These are phyloP conservation scores for Hydnomerulius pinastri DNA, from an alignment of 768 basidiomycete genomes.

Conservation along the genomic window DNA sequence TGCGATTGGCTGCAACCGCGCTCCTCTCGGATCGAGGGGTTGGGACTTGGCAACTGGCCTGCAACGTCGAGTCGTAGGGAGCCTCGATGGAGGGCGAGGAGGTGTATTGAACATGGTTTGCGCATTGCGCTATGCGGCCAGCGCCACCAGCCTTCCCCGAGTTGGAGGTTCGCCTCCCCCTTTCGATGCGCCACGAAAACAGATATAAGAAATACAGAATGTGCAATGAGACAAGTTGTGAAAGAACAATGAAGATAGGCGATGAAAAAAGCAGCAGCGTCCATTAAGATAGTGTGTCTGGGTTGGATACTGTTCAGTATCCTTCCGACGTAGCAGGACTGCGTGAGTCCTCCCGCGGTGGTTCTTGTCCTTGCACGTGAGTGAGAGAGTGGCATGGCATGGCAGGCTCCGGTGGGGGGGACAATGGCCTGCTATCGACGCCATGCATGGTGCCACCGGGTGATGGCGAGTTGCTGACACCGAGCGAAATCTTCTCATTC, in stretches of 20 bases:
- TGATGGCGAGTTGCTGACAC: conserved; percentile 55
- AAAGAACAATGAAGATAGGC: conserved; percentile 33
- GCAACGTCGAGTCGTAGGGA: conserved; percentile 40
- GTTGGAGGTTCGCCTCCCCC: conserved; percentile 18
- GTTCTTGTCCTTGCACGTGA: conserved; percentile 60
- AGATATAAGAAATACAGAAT: conserved; percentile 35
- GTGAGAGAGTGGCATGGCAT: conserved; percentile 49
- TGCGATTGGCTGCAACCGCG: conserved; percentile 31
- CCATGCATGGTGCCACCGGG: conserved; percentile 46
- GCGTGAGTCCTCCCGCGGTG: conserved; percentile 64
- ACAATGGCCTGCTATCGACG: conserved; percentile 53
- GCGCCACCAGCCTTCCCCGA: conserved; percentile 26
- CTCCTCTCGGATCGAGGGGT: conserved; percentile 36
- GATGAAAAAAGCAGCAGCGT: conserved; percentile 38
- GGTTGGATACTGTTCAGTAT: conserved; percentile 26
- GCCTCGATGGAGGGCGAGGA: conserved; percentile 21
- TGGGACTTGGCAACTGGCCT: conserved; percentile 34
- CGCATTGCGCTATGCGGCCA: conserved; percentile 38
- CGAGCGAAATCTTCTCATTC: conserved; percentile 84
- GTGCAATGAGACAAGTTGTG: conserved; percentile 33
- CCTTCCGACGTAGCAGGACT: conserved; percentile 34
- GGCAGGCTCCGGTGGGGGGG: conserved; percentile 63
- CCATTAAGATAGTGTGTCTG: conserved; percentile 22
- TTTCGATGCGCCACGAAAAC: conserved; percentile 25
- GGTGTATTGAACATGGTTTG: conserved; percentile 26